Percentiles rank a stretch among this genome's conserved stretches.
phyloP scores from a whole-genome alignment of 2,329 filamentous ascomycete genomes.

The Aspergillus calidoustus region DNA sequence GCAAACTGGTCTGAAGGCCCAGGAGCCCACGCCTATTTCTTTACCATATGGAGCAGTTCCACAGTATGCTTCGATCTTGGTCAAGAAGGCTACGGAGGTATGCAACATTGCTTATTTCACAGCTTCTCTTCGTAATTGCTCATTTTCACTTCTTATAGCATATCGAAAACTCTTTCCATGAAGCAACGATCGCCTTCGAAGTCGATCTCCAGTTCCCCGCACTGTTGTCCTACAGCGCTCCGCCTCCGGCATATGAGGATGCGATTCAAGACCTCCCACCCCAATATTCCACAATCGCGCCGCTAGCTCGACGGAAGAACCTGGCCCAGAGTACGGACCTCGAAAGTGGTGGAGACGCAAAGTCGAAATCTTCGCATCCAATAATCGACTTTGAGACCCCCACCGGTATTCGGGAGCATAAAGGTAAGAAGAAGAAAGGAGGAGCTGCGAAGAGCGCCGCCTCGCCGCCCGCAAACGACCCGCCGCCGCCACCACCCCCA shows the following conservation, averaged over 20 bases:
- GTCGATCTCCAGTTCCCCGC: slow-evolving; percentile 19
- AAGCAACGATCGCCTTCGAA: slow-evolving; percentile 15
- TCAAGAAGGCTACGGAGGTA: background rate
- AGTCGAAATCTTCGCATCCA: slow-evolving; percentile 11
- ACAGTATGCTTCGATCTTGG: background rate
- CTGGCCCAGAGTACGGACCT: slow-evolving; percentile 17
- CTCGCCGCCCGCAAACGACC: slow-evolving; percentile 14
- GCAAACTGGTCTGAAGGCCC: background rate
- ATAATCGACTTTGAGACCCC: slow-evolving; percentile 32
- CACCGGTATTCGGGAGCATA: slow-evolving; percentile 38
- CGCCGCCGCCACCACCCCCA: slow-evolving; percentile 21
- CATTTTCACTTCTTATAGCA: slow-evolving; percentile 3
- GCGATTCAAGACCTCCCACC: slow-evolving; percentile 40
- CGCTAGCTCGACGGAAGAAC: slow-evolving; percentile 31
- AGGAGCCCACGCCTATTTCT: background rate
- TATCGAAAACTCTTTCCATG: slow-evolving; percentile 8
- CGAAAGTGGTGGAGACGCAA: slow-evolving; percentile 10
- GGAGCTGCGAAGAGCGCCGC: slow-evolving; percentile 20
- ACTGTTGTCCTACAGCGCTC: slow-evolving; percentile 27
- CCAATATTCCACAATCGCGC: slow-evolving; percentile 35
- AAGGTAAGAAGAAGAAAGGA: slow-evolving; percentile 35
- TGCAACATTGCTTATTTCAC: background rate
- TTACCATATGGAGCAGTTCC: background rate
- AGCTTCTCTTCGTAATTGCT: background rate
- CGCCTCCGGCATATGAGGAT: slow-evolving; percentile 41